Evolutionary conservation across 2,329 filamentous ascomycete genomes (phyloP).

Genomic region (Ceratocystis cacaofunesta): DNA sequence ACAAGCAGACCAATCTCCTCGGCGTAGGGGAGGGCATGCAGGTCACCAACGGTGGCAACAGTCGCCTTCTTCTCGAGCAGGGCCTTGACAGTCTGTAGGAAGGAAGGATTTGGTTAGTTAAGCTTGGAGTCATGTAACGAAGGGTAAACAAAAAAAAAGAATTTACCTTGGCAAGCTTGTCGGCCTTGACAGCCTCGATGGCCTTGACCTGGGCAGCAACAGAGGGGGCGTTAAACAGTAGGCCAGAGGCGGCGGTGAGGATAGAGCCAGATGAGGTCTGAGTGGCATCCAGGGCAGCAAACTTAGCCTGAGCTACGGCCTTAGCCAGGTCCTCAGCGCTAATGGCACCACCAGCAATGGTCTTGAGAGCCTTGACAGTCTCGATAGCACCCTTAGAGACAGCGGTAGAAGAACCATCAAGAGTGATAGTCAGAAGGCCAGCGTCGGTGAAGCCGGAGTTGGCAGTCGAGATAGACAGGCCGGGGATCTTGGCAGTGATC

Average conservation of each 20-base stretch:
- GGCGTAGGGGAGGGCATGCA: slow-evolving; percentile 80
- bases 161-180: slow-evolving; percentile 41
- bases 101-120: slow-evolving; percentile 23
- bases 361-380: slow-evolving; percentile 69
- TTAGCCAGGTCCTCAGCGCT: slow-evolving; percentile 79
- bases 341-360: slow-evolving; percentile 59
- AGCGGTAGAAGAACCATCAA: slow-evolving; percentile 58
- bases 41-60: slow-evolving; percentile 78
- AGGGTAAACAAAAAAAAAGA: background rate
- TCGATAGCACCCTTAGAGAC: slow-evolving; percentile 61
- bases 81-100: slow-evolving; percentile 62
- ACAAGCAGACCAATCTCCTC: slow-evolving; percentile 89
- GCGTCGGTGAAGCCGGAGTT: slow-evolving; percentile 87
- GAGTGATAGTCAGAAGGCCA: slow-evolving; percentile 70
- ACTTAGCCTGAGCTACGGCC: slow-evolving; percentile 86
- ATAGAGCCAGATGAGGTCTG: slow-evolving; percentile 66
- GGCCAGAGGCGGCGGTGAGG: slow-evolving; percentile 68
- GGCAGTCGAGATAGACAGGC: slow-evolving; percentile 54
- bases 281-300: slow-evolving; percentile 68
- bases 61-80: slow-evolving; percentile 79
- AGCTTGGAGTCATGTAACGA: background rate
- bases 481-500: slow-evolving; percentile 50
- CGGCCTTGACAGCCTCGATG: slow-evolving; percentile 66
- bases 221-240: slow-evolving; percentile 71
- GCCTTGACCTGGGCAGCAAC: slow-evolving; percentile 64